Evolutionary conservation across 441 rosid genomes (phyloP).

Genomic region (Populus hybrid): DNA sequence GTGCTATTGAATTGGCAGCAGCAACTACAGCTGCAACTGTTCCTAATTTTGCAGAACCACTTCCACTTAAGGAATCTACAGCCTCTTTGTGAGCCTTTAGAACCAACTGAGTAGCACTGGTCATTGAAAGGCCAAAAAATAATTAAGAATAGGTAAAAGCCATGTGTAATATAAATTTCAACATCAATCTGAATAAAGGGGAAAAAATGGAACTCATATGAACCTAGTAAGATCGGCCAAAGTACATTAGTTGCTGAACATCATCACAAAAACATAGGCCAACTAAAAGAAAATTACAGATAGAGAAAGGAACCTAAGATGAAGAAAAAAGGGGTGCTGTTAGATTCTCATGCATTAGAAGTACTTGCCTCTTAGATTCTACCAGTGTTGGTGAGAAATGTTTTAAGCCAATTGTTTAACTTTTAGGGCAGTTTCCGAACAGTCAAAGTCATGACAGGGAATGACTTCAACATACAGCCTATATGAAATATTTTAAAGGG

Average conservation of each 20-base stretch:
- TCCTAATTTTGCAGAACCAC: constrained; percentile 84
- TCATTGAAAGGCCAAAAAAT: constrained; percentile 21
- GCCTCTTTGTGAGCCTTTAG: constrained; percentile 96
- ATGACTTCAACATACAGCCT: neutral
- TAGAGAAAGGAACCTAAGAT: neutral
- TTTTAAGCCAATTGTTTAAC: neutral
- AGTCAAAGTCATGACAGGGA: neutral
- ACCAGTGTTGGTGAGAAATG: neutral
- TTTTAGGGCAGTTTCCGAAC: neutral
- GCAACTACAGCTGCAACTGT: constrained; percentile 95
- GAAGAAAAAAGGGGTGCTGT: neutral
- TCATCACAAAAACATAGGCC: neutral
- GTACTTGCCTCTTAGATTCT: neutral
- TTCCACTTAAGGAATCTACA: constrained; percentile 88
- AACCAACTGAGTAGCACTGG: constrained; percentile 89
- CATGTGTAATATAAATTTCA: neutral
- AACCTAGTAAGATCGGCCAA: neutral
- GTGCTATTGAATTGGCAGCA: constrained; percentile 95
- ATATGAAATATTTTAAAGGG: neutral
- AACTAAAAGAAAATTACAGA: neutral
- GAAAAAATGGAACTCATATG: neutral
- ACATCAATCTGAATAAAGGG: neutral
- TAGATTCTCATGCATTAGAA: neutral
- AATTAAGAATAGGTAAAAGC: neutral
- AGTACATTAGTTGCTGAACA: neutral